Percentiles rank a stretch among this genome's conserved stretches.
Conservation (phyloP, 768 basidiomycete genomes). For the Pisolithus tinctorius region DNA sequence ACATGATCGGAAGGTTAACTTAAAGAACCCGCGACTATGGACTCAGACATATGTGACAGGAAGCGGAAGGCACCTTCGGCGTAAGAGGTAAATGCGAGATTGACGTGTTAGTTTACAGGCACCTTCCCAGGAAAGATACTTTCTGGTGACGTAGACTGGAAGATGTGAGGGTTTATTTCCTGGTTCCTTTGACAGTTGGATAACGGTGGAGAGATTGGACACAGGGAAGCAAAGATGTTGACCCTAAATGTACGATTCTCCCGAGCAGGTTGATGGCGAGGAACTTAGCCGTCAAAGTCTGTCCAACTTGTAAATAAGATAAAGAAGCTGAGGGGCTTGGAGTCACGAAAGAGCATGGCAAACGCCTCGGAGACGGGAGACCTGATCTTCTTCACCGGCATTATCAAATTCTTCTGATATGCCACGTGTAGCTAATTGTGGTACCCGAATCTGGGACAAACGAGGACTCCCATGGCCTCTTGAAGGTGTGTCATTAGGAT, state of each 20-base stretch:
- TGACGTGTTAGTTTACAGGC: background rate
- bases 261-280: slow-evolving; percentile 13
- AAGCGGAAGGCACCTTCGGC: background rate
- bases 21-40: no score
- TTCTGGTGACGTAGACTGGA: background rate
- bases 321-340: slow-evolving; percentile 27
- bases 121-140: background rate
- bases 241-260: slow-evolving; percentile 5
- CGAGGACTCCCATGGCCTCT: background rate
- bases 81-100: slow-evolving; percentile 4
- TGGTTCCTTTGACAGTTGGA: slow-evolving; percentile 12
- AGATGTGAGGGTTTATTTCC: slow-evolving; percentile 8
- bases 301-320: slow-evolving; percentile 15
- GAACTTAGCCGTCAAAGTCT: slow-evolving; percentile 4
- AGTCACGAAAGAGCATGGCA: slow-evolving; percentile 37
- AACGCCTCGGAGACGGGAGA: slow-evolving; percentile 51
- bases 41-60: background rate
- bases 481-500: slow-evolving; percentile 27
- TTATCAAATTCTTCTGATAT: slow-evolving; percentile 33
- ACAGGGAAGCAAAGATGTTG: slow-evolving; percentile 12
- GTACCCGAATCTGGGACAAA: slow-evolving; percentile 9
- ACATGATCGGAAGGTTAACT: no score
- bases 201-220: slow-evolving; percentile 8
- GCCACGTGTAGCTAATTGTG: slow-evolving; percentile 11
- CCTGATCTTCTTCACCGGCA: slow-evolving; percentile 52